Evolutionary conservation across 805 yeast species (phyloP).

Genomic region (Isabelozyma heimii): DNA sequence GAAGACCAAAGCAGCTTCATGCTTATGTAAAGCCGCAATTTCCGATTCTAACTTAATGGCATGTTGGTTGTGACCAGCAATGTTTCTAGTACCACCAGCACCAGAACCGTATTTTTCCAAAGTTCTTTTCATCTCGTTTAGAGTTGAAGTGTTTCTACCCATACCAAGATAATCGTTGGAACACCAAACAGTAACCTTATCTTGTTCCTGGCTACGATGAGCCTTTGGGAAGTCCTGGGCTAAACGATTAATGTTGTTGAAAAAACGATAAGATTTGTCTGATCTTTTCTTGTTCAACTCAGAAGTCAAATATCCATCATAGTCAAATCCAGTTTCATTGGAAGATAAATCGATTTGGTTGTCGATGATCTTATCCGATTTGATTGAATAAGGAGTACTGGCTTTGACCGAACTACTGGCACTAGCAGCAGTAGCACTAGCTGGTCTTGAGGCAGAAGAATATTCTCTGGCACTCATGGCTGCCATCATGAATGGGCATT

Average conservation of each 20-base stretch:
- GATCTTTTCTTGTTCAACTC: conserved; percentile 72
- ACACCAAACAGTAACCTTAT: conserved; percentile 98
- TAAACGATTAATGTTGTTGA: conserved; percentile 94
- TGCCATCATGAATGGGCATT: conserved; percentile 89
- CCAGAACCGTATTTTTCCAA: conserved; percentile 94
- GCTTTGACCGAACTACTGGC: conserved; percentile 28
- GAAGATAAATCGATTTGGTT: conserved; percentile 31
- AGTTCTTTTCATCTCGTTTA: conserved; percentile 73
- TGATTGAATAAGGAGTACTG: conserved; percentile 31
- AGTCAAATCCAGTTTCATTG: conserved; percentile 62
- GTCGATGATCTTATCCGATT: conserved; percentile 22
- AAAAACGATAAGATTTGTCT: conserved; percentile 92
- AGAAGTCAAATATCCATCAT: conserved; percentile 60
- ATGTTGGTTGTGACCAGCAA: conserved; percentile 93
- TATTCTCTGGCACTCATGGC: conserved; percentile 57
- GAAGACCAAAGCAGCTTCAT: conserved; percentile 92
- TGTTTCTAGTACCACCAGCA: conserved; percentile 98
- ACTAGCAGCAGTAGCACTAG: conserved; percentile 44
- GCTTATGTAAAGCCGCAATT: conserved; percentile 86
- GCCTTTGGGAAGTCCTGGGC: conserved; percentile 94
- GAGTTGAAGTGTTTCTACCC: conserved; percentile 77
- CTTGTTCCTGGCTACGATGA: conserved; percentile 69
- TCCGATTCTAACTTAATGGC: conserved; percentile 87
- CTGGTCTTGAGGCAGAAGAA: conserved; percentile 46
- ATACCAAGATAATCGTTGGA: conserved; percentile 96